Base-by-base conservation (phyloP, 2,329 filamentous ascomycete species). In the Incumbomyces delicatus region DNA sequence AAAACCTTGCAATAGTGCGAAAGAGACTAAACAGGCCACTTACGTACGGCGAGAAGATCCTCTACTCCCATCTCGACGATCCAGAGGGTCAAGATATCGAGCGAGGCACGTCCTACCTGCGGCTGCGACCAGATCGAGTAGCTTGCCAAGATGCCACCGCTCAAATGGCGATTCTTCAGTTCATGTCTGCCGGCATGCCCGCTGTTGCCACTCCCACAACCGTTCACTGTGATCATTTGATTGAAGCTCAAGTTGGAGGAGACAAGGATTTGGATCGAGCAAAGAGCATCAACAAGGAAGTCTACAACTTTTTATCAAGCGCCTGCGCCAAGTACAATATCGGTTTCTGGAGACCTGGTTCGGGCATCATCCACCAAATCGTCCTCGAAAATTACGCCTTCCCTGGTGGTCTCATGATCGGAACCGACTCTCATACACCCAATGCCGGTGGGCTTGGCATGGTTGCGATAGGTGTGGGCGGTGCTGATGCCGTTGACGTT, bases 311-410 rank as follows among this genome's bases (percentile, higher is more conserved):
- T 78, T 74, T 98, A 65, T 80, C 88, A 52, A 82, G 83, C 54
- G 85, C 90, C 57, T 96, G 90, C 68, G 89, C 89, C 64, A 98
- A 96, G 77, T 98, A 96, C 78, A 90, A 96, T 78, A 96, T 96
- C 68, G 92, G 92, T 76, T 96, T 96, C 83, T 98, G 92, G 92
- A 87, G 80, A 70, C 92, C 92, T 56, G 92, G 92, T 60, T 95
- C 90, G 66, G 92, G 92, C 78, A 98, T 96, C 68, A 98, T 98
- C 61, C 92, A 98, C 75, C 92, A 96, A 77, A 96, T 96, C 64
- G 72, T 96, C 54, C 80, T 96, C 50, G 92, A 98, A 76, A 96
- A 96, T 78, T 96, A 96, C 69, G 89, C 89, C 67, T 96, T 96
- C 83, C 92, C 92, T 56, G 92, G 92, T 78, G 90, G 84, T 79